Conservation (phyloP, 192 early-diverging fungal genomes). For the Backusella mclennaniae region DNA sequence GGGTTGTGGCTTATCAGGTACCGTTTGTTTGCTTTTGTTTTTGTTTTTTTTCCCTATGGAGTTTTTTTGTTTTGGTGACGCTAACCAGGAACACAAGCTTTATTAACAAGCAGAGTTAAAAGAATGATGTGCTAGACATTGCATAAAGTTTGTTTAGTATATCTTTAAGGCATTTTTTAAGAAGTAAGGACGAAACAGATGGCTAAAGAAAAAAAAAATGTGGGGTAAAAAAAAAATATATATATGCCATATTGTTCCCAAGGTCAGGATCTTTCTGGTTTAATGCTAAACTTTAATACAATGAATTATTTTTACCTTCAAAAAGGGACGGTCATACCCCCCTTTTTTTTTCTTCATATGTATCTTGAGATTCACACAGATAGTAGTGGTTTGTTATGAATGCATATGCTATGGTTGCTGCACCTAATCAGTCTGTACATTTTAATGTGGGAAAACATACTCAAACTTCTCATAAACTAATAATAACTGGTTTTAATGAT, state of each 20-base stretch:
- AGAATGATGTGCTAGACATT: no score
- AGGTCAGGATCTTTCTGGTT: not conserved
- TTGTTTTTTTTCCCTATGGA: no score
- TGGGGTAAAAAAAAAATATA: not conserved
- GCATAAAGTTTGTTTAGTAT: not conserved
- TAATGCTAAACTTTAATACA: not conserved
- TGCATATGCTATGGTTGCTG: not conserved
- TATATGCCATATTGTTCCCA: not conserved
- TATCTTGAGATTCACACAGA: not conserved
- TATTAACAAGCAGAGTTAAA: no score
- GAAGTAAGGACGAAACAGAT: not conserved
- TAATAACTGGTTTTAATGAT: not conserved
- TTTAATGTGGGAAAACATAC: no score
- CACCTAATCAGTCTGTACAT: no score
- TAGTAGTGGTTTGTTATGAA: not conserved
- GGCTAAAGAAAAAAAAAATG: not conserved
- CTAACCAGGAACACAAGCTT: no score
- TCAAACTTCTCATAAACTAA: not conserved
- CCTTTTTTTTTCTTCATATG: not conserved
- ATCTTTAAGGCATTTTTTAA: not conserved
- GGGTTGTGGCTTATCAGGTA: not conserved
- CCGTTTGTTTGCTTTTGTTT: no score
- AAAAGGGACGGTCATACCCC: not conserved
- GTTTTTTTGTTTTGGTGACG: no score
- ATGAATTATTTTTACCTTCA: not conserved